These are phyloP conservation scores for Pythium rishiriense DNA, from an alignment of 352 stramenopile species.

Conservation along the genomic window DNA sequence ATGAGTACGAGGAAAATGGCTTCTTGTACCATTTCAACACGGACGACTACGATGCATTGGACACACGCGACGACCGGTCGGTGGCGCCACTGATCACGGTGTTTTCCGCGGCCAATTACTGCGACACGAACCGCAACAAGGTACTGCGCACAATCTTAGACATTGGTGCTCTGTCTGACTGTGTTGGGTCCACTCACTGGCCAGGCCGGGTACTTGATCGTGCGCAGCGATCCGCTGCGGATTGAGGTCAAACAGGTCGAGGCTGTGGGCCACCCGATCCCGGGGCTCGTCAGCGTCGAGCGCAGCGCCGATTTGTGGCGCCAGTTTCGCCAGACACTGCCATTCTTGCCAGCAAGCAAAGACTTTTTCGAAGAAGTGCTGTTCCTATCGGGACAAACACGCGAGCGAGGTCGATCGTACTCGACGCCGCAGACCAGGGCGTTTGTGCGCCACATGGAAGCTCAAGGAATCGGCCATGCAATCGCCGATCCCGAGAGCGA, in stretches of 20 bases:
- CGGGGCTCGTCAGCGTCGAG: constrained; percentile 47
- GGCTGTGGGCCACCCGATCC: constrained; percentile 49
- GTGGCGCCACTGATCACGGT: constrained; percentile 90
- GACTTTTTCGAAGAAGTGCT: constrained; percentile 82
- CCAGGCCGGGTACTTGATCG: constrained; percentile 59
- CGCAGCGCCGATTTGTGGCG: constrained; percentile 68
- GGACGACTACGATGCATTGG: constrained; percentile 41
- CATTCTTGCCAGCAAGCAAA: constrained; percentile 77
- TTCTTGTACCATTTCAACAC: constrained; percentile 68
- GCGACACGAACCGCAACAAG: constrained; percentile 79
- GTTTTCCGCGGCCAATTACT: constrained; percentile 97
- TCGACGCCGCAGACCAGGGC: constrained; percentile 10
- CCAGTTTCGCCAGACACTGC: constrained; percentile 73
- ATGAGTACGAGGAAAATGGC: constrained; percentile 78
- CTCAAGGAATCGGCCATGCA: not conserved
- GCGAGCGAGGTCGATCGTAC: constrained; percentile 1
- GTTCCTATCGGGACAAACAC: constrained; percentile 33
- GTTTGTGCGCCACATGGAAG: constrained; percentile 10
- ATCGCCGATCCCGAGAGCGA: not conserved
- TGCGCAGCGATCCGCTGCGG: constrained; percentile 44
- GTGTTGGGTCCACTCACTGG: too few species aligned
- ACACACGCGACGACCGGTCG: constrained; percentile 45
- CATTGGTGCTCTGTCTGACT: not conserved
- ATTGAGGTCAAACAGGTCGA: constrained; percentile 62
- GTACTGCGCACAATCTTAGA: too few species aligned